Evolutionary conservation across 2,329 filamentous ascomycete genomes (phyloP), one percentile per base, ranked within the genome.

Genomic region (Pyricularia sp.): DNA sequence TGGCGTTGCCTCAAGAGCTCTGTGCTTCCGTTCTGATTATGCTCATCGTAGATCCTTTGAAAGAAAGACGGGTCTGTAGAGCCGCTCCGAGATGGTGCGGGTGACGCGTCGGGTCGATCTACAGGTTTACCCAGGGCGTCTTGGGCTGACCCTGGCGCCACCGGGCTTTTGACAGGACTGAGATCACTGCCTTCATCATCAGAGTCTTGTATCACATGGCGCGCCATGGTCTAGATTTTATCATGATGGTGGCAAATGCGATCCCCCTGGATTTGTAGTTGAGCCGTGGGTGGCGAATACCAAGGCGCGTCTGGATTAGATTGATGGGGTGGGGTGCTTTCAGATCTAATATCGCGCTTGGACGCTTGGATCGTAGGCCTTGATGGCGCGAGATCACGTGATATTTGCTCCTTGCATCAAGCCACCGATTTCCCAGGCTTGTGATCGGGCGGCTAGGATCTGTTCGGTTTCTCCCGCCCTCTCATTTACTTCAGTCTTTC

Each of bases 31-130:
- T 26, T 57, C 9, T 57, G 22, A 28, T 64, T 35, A 68, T 82
- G 79, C 62, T 81, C 78, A 26, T 80, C 73, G 65, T 81, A 82
- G 10, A 83, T 69, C 62, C 72, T 75, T 61, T 77, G 76, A 67
- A 83, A 83, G 67, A 81, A 79, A 0, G 73, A 75, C 1, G 77
- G 75, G 65, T 83, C 79, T 1, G 81, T 83, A 19, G 80, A 82
- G 26, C 70, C 73, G 64, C 70, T 70, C 65, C 68, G 67, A 9
- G 64, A 61, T 49, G 33, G 26, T 35, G 53, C 40, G 26, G 24
- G 35, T 8, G 40, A 28, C 30, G 26, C 60, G 30, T 35, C 60
- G 3, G 60, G 28, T 24, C 10, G 60, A 9, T 16, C 60, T 35
- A 12, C 30, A 30, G 28, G 24, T 16, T 35, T 2, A 62, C 59